Base-by-base conservation (phyloP, 257 asterid genomes). In the Sherardia arvensis region DNA sequence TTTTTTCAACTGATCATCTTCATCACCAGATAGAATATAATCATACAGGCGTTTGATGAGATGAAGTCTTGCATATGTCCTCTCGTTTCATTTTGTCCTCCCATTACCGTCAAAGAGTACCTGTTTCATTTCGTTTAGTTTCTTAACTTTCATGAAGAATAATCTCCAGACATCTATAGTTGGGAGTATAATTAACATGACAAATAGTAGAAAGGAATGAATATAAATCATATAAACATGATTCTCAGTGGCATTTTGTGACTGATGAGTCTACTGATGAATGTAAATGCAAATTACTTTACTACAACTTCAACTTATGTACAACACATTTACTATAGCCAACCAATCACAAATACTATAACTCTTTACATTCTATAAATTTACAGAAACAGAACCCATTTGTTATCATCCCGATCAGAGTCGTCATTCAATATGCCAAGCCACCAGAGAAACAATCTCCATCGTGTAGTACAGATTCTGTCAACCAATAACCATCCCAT, bases 401-500 rank as follows among this genome's bases (percentile, higher is more conserved):
- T 23, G 63, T 21, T 53, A 48, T 27, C 6, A 33, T 21, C 29
- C n/a, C 8, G 6, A 51, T 27, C 48, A 20, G 38, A 32, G 28
- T 67, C 30, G 5, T 30, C 49, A 10, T 53, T 51, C 73, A 87
- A 75, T 85, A 88, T 5, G 98, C 96, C 66, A 91, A 86, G 30
- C 96, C 96, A 14, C 98, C 92, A 0, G 95, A 84, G 70, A 91
- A 91, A 76, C 77, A 80, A 76, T 88, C 90, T 61, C 91, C 96
- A 15, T 88, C 95, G 0, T 85, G 94, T 65, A 91, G 95, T 43
- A 91, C 59, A 5, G 96, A 86, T 68, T 88, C 96, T 1, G 95
- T 88, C 70, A 91, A 87, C 98, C 98, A 91, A 74, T 86, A 91
- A 21, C 96, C 98, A 73, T 91, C 98, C 98, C 96, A 91, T 18